A percentile compares a stretch with the other conserved stretches of the same genome.
Conservation (phyloP, 2,329 filamentous ascomycete species). For the Xylaria polymorpha region DNA sequence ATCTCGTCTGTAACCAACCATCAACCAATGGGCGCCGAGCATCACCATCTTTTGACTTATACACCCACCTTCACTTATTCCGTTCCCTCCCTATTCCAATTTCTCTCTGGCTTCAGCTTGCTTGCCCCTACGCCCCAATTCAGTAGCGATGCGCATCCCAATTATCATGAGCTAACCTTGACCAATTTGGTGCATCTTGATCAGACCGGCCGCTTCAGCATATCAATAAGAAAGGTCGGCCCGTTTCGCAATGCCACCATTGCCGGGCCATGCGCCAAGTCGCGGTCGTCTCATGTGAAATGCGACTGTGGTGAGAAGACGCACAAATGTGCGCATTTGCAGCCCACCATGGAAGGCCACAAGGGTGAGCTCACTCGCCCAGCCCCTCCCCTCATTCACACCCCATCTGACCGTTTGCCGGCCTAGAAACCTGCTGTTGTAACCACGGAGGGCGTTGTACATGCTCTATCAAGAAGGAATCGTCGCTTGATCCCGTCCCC, state of each 20-base stretch:
- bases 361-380: constrained; percentile 60
- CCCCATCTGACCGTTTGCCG: constrained; percentile 45
- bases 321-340: constrained; percentile 73
- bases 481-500: constrained; percentile 70
- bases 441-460: constrained; percentile 76
- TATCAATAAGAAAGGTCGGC: constrained; percentile 97
- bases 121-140: background rate
- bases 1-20: constrained; percentile 10
- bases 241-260: constrained; percentile 97
- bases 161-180: constrained; percentile 35
- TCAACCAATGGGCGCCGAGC: constrained; percentile 22
- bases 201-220: constrained; percentile 90
- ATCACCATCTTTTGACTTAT: constrained; percentile 21
- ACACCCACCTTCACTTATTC: constrained; percentile 3
- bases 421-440: constrained; percentile 73
- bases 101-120: background rate
- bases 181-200: constrained; percentile 22
- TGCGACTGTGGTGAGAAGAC: constrained; percentile 97
- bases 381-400: background rate
- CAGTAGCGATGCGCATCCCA: constrained; percentile 7
- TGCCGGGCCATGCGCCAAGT: constrained; percentile 96
- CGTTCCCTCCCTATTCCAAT: background rate
- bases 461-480: constrained; percentile 73
- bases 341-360: constrained; percentile 67
- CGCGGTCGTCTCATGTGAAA: constrained; percentile 91